phyloP scores from a whole-genome alignment of 106 monocot species.

The Posidonia australis region DNA sequence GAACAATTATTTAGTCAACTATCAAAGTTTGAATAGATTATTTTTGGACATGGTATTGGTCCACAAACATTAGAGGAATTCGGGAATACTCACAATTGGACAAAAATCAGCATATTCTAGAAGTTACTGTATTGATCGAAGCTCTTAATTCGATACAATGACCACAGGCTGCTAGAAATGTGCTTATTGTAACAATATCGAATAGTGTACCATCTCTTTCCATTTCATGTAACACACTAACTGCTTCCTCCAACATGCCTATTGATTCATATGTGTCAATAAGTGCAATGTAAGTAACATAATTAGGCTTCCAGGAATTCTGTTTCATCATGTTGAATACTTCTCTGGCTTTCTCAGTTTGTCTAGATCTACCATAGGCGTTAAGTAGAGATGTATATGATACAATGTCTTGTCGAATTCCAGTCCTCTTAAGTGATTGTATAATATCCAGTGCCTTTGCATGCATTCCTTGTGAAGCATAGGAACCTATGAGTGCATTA shows the following conservation, averaged over 20 bases:
- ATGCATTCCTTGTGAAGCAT: slow-evolving; percentile 91
- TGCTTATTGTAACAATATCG: slow-evolving; percentile 87
- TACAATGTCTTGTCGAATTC: slow-evolving; percentile 71
- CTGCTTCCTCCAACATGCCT: slow-evolving; percentile 67
- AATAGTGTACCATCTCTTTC: slow-evolving; percentile 52
- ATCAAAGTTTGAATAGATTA: too few relatives aligned
- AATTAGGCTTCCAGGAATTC: slow-evolving; percentile 59
- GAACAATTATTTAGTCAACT: too few relatives aligned
- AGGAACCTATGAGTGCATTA: slow-evolving; percentile 82
- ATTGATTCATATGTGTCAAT: slow-evolving; percentile 93
- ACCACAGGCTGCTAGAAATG: slow-evolving; percentile 80
- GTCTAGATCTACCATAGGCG: slow-evolving; percentile 81
- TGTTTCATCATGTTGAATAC: slow-evolving; percentile 64
- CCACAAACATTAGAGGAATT: too few relatives aligned
- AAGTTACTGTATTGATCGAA: too few relatives aligned
- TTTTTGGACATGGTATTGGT: too few relatives aligned
- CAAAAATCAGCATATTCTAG: too few relatives aligned
- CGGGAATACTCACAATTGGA: too few relatives aligned
- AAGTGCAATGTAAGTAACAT: slow-evolving; percentile 78
- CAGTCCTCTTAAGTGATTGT: slow-evolving; percentile 37
- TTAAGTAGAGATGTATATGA: slow-evolving; percentile 92
- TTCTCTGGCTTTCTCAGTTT: slow-evolving; percentile 59
- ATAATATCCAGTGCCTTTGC: slow-evolving; percentile 52
- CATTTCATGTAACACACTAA: slow-evolving; percentile 45
- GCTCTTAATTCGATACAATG: too few relatives aligned